Evolutionary conservation across 768 basidiomycete genomes (phyloP).

Genomic region (Tubosaeta sp.): DNA sequence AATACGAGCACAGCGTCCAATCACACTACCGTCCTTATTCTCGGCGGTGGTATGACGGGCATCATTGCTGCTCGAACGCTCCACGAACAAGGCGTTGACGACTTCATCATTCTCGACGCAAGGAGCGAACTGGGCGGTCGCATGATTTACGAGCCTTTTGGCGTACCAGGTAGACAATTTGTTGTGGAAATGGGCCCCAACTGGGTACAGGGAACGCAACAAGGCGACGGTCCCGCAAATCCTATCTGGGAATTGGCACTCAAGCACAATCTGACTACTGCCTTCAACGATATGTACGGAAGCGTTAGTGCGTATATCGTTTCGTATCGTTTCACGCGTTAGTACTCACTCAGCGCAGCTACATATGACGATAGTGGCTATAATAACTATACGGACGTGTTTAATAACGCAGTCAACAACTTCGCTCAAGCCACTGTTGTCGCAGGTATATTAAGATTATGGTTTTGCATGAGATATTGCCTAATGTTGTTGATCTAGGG

Average conservation of each 20-base stretch:
- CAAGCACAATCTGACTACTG: conserved; percentile 47
- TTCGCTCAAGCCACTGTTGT: conserved; percentile 38
- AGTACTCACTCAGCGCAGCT: conserved; percentile 28
- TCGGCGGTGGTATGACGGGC: conserved; percentile 65
- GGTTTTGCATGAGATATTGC: conserved; percentile 45
- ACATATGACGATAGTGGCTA: conserved; percentile 52
- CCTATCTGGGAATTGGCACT: conserved; percentile 54
- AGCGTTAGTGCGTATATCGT: conserved; percentile 37
- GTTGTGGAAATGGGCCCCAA: conserved; percentile 57
- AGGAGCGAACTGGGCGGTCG: conserved; percentile 58
- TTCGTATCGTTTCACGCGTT: not conserved
- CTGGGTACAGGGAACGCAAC: conserved; percentile 55
- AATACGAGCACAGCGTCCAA: conserved; percentile 7
- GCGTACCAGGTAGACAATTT: conserved; percentile 31
- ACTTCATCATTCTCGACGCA: conserved; percentile 61
- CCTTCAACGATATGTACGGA: conserved; percentile 41
- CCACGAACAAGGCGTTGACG: conserved; percentile 47
- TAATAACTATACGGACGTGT: conserved; percentile 44
- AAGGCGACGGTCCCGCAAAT: conserved; percentile 47
- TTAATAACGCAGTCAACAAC: conserved; percentile 38
- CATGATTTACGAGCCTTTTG: conserved; percentile 47
- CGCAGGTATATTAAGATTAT: conserved; percentile 36
- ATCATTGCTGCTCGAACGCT: conserved; percentile 61
- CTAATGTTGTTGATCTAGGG: conserved; percentile 4
- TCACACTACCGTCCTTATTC: conserved; percentile 45